A percentile compares a stretch with the other conserved stretches of the same genome.
Evolutionary conservation across 2,329 filamentous ascomycete genomes (phyloP).

Genomic region (Ustilaginoidea virens): DNA sequence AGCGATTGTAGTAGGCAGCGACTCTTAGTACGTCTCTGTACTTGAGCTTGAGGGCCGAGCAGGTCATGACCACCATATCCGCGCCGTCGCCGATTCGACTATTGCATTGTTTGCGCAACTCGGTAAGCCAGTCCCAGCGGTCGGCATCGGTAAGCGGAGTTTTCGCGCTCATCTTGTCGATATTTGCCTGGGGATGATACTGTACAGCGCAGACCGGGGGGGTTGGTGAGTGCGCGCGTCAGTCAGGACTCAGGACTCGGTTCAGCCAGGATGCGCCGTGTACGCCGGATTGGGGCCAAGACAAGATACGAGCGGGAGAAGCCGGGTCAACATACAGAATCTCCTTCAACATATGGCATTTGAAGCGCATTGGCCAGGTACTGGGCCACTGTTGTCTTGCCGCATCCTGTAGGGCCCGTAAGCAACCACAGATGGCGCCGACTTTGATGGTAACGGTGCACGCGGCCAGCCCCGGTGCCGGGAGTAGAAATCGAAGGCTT

Average conservation of each 20-base stretch:
- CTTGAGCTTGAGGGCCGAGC: conserved; percentile 90
- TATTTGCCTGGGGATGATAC: conserved; percentile 66
- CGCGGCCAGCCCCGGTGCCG: conserved; percentile 12
- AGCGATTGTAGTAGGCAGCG: conserved; percentile 58
- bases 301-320: too few species aligned
- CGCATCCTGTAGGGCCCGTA: conserved; percentile 64
- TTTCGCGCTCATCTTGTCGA: conserved; percentile 79
- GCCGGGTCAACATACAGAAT: conserved; percentile 53
- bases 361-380: conserved; percentile 45
- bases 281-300: too few species aligned
- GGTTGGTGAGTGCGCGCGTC: too few species aligned
- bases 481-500: too few species aligned
- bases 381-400: conserved; percentile 62
- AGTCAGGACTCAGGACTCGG: too few species aligned
- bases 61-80: conserved; percentile 80
- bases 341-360: conserved; percentile 62
- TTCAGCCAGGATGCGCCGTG: too few species aligned
- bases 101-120: conserved; percentile 54
- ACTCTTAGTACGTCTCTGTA: conserved; percentile 87
- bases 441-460: conserved; percentile 16
- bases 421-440: conserved; percentile 66
- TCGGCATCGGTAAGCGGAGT: conserved; percentile 81
- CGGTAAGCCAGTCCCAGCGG: conserved; percentile 92
- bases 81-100: conserved; percentile 38
- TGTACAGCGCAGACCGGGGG: too few species aligned